Base-by-base conservation (phyloP, 768 basidiomycete species). In the Kwoniella pini region DNA sequence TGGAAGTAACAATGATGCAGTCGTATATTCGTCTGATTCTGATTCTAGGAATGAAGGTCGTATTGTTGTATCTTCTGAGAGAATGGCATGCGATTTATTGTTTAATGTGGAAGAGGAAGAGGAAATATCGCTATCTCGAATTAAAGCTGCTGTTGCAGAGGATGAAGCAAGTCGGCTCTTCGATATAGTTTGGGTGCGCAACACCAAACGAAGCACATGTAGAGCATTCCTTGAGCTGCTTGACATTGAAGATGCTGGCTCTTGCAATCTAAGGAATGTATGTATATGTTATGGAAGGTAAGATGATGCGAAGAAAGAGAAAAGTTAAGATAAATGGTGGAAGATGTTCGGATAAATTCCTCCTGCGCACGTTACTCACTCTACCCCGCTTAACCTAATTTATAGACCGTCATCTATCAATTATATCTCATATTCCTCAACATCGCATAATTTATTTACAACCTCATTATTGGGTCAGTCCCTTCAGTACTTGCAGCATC, bases 41-140 rank as follows among this genome's bases (percentile, higher is more conserved):
- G 60, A n/a, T 54, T 73, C 71, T 33, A 73, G 69, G 36, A 73
- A 73, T 6, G 60, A 57, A 45, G 4, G 31, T 45, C 22, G 40
- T 44, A 11, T 17, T n/a, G 30, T 27, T 6, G 7, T 10, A 10
- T 42, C 19, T 42, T 10, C 40, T 10, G n/a, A 19, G 5, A 6
- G 40, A 9, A 13, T 42, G 12, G 11, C 19, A 19, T 19, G 26
- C 30, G 24, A 15, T 42, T 11, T 30, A 10, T 27, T 31, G 30
- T 26, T 17, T 45, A 51, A 31, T 43, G 44, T 36, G 7, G 56
- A 36, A 26, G 31, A 26, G 43, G 31, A n/a, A 11, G 51, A 21
- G 13, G 52, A 26, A 24, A 31, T 21, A 19, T 42, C 40, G 19
- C 5, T 13, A 42, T 42, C 40, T 42, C n/a, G 11, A 15, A n/a